Base-by-base conservation (phyloP, 768 basidiomycete genomes). In the Russula olivacea region DNA sequence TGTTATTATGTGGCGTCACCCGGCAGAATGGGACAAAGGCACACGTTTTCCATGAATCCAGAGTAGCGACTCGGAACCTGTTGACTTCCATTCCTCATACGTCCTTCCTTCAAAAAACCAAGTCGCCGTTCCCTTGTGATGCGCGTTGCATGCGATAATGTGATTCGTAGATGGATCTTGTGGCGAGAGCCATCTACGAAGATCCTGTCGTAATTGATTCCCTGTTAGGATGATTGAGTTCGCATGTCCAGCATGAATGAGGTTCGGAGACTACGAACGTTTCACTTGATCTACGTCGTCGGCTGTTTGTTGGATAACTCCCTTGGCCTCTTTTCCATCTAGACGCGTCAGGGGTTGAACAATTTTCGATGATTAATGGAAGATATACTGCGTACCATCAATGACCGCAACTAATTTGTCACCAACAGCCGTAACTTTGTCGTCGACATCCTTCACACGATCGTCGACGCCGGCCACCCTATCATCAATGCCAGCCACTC, bases 21-120 rank as follows among this genome's bases (percentile, higher is more conserved):
- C 3, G 2, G 19, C 11, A n/a, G 28, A 9, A 28, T 17, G 17
- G 21, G 25, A 55, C 10, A 30, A 7, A 11, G 17, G 3, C 54
- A 1, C 23, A 62, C 55, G 45, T 23, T 58, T 57, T 25, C 61
- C 61, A 7, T 58, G 48, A 4, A 58, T 36, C 55, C 55, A 62
- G 17, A 56, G 38, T 1, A 62, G 48, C 0, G 59, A 53, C 11
- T 12, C 11, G 36, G 36, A 12, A 4, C 41, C 50, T 15, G 19
- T 25, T 15, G 45, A 28, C 5, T 36, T 48, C 59, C 59, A 61
- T 28, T 48, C 19, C 2, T 48, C 25, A 17, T 47, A 54, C 7
- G 21, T 15, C 8, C 21, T n/a, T 3, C 43, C 43, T 47, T 54
- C 17, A 10, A 61, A 23, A 21, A 61, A 48, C 59, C 59, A 61